These are phyloP conservation scores for Ophiostoma sp. DNA, from an alignment of 2,329 filamentous ascomycete genomes.

Conservation along the genomic window DNA sequence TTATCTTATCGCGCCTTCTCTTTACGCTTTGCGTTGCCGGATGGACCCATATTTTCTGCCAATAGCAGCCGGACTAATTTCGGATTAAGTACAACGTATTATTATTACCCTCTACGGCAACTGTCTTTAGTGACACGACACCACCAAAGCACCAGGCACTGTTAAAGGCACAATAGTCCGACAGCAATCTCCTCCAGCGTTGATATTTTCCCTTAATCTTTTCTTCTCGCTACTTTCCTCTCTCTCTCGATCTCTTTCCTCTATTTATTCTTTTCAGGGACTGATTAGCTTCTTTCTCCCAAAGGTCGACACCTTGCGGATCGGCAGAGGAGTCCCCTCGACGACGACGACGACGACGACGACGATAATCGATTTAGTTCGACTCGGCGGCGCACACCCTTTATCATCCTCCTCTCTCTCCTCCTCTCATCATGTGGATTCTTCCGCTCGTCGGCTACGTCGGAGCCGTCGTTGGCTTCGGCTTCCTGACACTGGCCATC, in stretches of 20 bases:
- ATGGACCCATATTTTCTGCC: not conserved
- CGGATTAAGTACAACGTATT: slow-evolving; percentile 17
- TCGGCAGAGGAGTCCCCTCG: slow-evolving; percentile 13
- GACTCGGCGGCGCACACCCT: not conserved
- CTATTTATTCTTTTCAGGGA: not conserved
- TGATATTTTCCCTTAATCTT: not conserved
- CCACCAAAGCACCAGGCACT: not conserved
- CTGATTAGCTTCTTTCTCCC: not conserved
- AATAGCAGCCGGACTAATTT: slow-evolving; percentile 20
- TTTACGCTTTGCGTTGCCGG: not conserved
- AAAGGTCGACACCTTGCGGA: slow-evolving; percentile 20
- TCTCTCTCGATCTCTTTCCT: not conserved
- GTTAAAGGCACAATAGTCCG: not conserved
- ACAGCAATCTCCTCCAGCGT: not conserved
- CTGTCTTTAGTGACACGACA: slow-evolving; percentile 12
- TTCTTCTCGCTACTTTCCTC: not conserved
- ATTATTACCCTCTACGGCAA: not conserved
- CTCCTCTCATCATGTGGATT: slow-evolving; percentile 74
- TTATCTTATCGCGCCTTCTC: slow-evolving; percentile 23
- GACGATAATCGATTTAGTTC: not conserved
- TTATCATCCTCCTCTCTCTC: not conserved
- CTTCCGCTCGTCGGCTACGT: slow-evolving; percentile 85
- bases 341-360: not conserved
- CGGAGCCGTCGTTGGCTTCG: slow-evolving; percentile 82
- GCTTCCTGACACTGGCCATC: slow-evolving; percentile 90